Evolutionary conservation across 78 protist species (phyloP), one percentile per base, ranked within the genome.

Genomic region (Pelomyxa schiedti): DNA sequence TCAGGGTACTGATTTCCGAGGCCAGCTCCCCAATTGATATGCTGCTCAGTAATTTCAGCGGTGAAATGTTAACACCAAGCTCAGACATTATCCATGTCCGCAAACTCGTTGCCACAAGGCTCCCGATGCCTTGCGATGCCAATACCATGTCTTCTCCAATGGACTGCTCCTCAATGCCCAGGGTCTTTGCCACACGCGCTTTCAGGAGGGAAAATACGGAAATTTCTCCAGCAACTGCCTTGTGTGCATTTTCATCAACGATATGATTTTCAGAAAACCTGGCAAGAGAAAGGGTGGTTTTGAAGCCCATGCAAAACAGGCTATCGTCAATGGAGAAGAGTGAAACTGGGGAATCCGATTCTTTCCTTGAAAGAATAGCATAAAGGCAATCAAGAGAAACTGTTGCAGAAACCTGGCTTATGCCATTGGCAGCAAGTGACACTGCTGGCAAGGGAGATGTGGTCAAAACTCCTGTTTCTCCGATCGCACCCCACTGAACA

Each of bases 401-500:
- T 16, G 58, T 16, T 16, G 58, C 58, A 16, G 58, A 16, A 16
- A 47, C 32, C 58, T 24, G 58, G 58, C 16, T 47, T 16, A 47
- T 16, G 58, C 58, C 58, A 16, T 47, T 16, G 58, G 32, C 16
- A 16, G 58, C 16, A 16, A 47, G 58, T 16, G 16, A 16, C 32
- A 16, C 16, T 16, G 58, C 58, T 16, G 16, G 32, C 58, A 16
- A 47, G 32, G 58, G 32, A 16, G 58, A 16, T 16, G 58, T 47
- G 32, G 58, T 24, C 32, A 47, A 16, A 16, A 47, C 16, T 16
- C 58, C 58, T 16, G 58, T 16, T 16, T 47, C 58, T 16, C 58
- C 80, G 58, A 81, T 66, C 52, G 91, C 75, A 8, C 83, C 84
- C 66, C 84, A 40, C 28, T 75, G 72, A 39, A 86, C 69, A 63